A percentile compares a stretch with the other conserved stretches of the same genome.
Conservation (phyloP, 2,329 filamentous ascomycete species). For the Stemphylium vesicarium region DNA sequence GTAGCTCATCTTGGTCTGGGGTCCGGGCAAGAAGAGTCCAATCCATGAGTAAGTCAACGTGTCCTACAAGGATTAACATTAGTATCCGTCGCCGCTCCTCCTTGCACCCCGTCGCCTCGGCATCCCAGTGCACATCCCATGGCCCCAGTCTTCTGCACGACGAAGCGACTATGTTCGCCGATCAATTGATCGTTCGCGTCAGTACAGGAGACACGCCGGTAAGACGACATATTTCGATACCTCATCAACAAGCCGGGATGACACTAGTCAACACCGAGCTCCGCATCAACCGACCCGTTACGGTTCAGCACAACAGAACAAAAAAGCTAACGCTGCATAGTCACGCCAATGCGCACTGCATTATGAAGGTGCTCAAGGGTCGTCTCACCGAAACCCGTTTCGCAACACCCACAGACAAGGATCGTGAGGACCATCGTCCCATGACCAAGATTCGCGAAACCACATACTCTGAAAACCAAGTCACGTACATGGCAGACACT, state of each 20-base stretch:
- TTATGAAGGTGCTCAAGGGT: conserved; percentile 88
- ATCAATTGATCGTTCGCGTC: conserved; percentile 37
- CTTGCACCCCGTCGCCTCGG: neutral
- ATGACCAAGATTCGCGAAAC: conserved; percentile 71
- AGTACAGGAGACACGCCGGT: conserved; percentile 34
- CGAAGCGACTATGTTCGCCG: conserved; percentile 39
- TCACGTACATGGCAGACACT: conserved; percentile 90
- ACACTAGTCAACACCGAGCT: neutral
- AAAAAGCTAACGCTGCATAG: conserved; percentile 21
- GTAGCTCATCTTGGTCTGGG: conserved; percentile 88
- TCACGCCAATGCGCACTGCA: conserved; percentile 77
- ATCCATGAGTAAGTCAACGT: conserved; percentile 71
- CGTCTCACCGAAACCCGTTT: conserved; percentile 82
- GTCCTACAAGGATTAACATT: conserved; percentile 17
- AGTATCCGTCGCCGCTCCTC: conserved; percentile 8
- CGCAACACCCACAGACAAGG: conserved; percentile 66
- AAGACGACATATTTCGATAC: conserved; percentile 23
- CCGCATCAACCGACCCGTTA: neutral
- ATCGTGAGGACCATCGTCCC: conserved; percentile 57
- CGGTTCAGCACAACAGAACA: neutral
- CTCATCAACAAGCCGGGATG: neutral
- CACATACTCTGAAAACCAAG: conserved; percentile 71
- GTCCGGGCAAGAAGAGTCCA: conserved; percentile 78
- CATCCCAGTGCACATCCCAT: neutral
- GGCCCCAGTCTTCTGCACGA: conserved; percentile 33